These are phyloP conservation scores for Colletotrichum sp. DNA, from an alignment of 2,329 filamentous ascomycete genomes.

Conservation along the genomic window DNA sequence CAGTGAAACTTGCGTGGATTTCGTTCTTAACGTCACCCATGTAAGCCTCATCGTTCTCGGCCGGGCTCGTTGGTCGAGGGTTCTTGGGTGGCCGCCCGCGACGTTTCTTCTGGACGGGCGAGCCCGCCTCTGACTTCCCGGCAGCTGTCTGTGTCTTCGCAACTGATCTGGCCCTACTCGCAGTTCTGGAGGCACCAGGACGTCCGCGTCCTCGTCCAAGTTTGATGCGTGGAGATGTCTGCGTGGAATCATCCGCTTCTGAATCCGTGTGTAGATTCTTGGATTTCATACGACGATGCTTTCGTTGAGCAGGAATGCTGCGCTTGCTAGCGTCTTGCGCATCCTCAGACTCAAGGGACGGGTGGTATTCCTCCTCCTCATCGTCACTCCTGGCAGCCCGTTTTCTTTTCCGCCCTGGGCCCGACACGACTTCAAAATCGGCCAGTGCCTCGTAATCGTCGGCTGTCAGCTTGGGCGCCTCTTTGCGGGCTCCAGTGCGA, in stretches of 20 bases:
- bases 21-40: not conserved
- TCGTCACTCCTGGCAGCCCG: conserved; percentile 7
- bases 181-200: not conserved
- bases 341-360: conserved; percentile 15
- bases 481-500: conserved; percentile 16
- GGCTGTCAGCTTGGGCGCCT: conserved; percentile 7
- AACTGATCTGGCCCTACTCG: not conserved
- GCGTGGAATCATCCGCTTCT: not conserved
- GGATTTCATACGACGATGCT: not conserved
- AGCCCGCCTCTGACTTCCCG: not conserved
- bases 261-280: conserved; percentile 2
- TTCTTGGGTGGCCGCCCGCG: conserved; percentile 17
- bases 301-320: not conserved
- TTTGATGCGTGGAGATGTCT: not conserved
- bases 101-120: conserved; percentile 8
- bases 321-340: not conserved
- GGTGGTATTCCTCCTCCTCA: conserved; percentile 19
- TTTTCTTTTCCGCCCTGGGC: conserved; percentile 9
- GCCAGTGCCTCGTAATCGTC: conserved; percentile 14
- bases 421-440: not conserved
- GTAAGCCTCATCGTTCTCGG: not conserved
- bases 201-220: not conserved
- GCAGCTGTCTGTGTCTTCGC: not conserved
- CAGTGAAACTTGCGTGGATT: not conserved
- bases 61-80: not conserved